Percentiles rank a stretch among this genome's conserved stretches.
Conservation (phyloP, 2,329 filamentous ascomycete species). For the Sporothrix humicola region DNA sequence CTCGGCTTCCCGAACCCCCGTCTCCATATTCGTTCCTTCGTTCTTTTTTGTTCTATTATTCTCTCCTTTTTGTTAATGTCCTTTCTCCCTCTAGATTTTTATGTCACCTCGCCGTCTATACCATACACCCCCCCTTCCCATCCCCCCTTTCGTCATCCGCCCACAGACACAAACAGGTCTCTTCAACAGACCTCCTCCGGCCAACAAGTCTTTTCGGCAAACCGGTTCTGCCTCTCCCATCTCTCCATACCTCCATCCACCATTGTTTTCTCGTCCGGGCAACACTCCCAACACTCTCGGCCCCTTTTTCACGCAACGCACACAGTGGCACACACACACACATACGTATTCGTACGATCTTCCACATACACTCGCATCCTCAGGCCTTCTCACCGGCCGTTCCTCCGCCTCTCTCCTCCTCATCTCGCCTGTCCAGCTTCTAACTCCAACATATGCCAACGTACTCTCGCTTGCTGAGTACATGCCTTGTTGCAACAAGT, state of each 20-base stretch:
- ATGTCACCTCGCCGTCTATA: background rate
- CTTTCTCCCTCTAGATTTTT: background rate
- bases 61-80: background rate
- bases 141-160: slow-evolving; percentile 1
- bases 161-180: slow-evolving; percentile 3
- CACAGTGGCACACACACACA: slow-evolving; percentile 14
- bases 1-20: slow-evolving; percentile 19
- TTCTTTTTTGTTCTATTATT: background rate
- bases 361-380: slow-evolving; percentile 5
- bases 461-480: background rate
- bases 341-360: background rate
- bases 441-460: slow-evolving; percentile 9
- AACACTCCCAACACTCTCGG: slow-evolving; percentile 4
- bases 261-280: background rate
- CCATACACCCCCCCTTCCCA: background rate
- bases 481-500: slow-evolving; percentile 13
- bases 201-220: slow-evolving; percentile 8
- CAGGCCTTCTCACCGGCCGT: slow-evolving; percentile 15
- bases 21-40: slow-evolving; percentile 11
- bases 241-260: background rate
- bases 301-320: background rate
- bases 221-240: background rate
- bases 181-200: background rate
- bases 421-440: background rate
- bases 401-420: slow-evolving; percentile 4